Evolutionary conservation across 1,139 yeast genomes (phyloP), one percentile per base, ranked within the genome.

Genomic region (Kodamaea suecica): DNA sequence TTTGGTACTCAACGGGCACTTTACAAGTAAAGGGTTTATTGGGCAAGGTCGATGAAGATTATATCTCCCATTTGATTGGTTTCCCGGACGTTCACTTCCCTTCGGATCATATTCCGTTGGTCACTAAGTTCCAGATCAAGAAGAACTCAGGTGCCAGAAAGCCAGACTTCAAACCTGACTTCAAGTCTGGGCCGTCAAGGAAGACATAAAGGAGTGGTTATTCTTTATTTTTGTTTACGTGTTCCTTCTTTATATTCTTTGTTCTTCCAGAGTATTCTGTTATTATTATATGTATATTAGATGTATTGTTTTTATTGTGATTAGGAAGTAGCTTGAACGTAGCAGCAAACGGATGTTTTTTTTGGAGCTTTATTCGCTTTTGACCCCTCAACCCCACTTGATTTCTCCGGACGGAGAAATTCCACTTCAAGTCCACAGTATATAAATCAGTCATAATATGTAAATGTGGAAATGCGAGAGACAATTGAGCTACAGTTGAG

Each of bases 61-160:
- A 92, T 57, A 71, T 83, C 29, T 69, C 76, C 40, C 80, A 81
- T 47, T 79, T 81, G 45, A 84, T 92, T 53, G 99, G 97, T 7
- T 80, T 92, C 60, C 99, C 99, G 15, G 87, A 87, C 56, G 88
- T 90, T 13, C 85, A 88, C 56, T 84, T 84, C 64, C 97, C 97
- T 23, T 85, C 96, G 30, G 98, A 92, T 60, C 97, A 92, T 61
- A 78, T 90, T 50, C 92, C 97, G 12, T 67, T 90, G 45, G 75
- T 88, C 38, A 70, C 92, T 19, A 79, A 80, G 57, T 82, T 88
- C 50, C 85, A 80, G 49, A 74, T 87, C 53, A 80, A 80, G 57
- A 83, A 78, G 56, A 46, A 44, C 3, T 36, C 45, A 8, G 42
- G 55, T 7, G 36, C 45, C 12, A 56, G 55, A 45, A 68, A 63